phyloP scores from a whole-genome alignment of 2,329 filamentous ascomycete genomes.

The Aspergillus spinulosporus region DNA sequence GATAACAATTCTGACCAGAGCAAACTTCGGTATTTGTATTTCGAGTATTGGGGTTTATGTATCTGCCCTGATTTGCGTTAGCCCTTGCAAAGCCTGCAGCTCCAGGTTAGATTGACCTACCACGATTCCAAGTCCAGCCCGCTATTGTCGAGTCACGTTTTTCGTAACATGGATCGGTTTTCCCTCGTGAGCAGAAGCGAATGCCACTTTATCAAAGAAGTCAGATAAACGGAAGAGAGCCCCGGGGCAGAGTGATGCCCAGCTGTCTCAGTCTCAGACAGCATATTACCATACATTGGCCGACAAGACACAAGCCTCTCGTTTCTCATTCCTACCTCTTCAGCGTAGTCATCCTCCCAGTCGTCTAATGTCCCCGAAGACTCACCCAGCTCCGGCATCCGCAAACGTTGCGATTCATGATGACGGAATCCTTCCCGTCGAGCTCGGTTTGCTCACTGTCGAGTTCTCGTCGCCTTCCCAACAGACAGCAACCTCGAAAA shows the following conservation, averaged over 20 bases:
- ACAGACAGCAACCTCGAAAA: slow-evolving; percentile 9
- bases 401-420: background rate
- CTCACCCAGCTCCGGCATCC: background rate
- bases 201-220: background rate
- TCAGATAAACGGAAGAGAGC: background rate
- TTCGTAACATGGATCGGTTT: background rate
- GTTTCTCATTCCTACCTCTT: background rate
- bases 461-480: background rate
- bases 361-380: background rate
- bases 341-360: background rate
- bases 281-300: background rate
- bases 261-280: background rate
- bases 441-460: background rate
- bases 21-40: background rate
- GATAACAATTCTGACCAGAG: background rate
- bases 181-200: background rate
- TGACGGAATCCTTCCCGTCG: background rate
- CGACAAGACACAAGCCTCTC: background rate
- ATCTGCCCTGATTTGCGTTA: background rate
- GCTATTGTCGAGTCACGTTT: background rate
- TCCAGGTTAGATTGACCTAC: slow-evolving; percentile 2
- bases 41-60: background rate
- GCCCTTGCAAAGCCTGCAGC: background rate
- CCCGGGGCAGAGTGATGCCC: background rate
- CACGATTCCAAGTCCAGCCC: background rate